Conservation (phyloP, 2,329 filamentous ascomycete genomes). For the Myriosclerotinia duriaeana region DNA sequence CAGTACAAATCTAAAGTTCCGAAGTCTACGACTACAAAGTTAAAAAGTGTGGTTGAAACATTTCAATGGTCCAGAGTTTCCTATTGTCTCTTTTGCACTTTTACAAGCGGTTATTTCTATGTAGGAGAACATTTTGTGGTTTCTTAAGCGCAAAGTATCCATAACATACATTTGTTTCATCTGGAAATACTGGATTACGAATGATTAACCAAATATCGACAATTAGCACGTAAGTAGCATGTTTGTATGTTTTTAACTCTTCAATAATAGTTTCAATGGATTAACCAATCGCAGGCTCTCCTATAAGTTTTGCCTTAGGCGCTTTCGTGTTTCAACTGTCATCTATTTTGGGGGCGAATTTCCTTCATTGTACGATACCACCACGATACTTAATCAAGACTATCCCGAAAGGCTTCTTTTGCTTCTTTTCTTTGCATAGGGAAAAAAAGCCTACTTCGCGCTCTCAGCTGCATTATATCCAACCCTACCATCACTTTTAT, state of each 20-base stretch:
- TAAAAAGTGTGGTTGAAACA: constrained; percentile 13
- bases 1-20: not conserved
- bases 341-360: constrained; percentile 12
- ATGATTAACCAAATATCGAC: not conserved
- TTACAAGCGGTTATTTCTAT: constrained; percentile 14
- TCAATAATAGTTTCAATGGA: not conserved
- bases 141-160: not conserved
- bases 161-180: constrained; percentile 13
- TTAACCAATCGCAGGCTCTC: constrained; percentile 4
- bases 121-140: not conserved
- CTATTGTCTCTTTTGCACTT: not conserved
- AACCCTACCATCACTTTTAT: not conserved
- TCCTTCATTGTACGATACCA: not conserved
- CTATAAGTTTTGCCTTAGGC: not conserved
- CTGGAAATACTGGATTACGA: not conserved
- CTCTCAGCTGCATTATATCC: not conserved
- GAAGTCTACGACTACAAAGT: not conserved
- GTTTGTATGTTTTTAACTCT: constrained; percentile 5
- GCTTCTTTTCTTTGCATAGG: not conserved
- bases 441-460: not conserved
- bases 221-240: not conserved
- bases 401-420: not conserved
- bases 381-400: not conserved
- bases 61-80: constrained; percentile 12
- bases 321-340: constrained; percentile 16